phyloP scores from a whole-genome alignment of 176 grass and related monocot genomes.

The Aegilops speltoides region DNA sequence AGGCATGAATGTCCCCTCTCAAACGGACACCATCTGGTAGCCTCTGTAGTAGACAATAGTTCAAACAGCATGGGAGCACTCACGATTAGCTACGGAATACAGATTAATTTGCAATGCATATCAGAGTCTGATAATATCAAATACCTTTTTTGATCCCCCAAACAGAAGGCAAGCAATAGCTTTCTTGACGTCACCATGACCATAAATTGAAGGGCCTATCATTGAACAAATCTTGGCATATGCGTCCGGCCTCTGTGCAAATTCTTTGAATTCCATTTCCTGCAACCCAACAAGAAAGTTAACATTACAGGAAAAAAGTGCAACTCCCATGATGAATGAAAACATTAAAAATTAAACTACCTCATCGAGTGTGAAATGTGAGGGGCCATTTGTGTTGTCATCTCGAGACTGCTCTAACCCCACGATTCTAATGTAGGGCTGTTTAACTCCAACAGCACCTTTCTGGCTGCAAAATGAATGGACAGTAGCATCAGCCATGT shows the following conservation, averaged over 20 bases:
- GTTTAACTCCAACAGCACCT: slow-evolving; percentile 88
- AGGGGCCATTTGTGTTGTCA: slow-evolving; percentile 73
- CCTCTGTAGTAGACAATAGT: slow-evolving; percentile 49
- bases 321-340: not conserved
- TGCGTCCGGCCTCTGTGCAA: slow-evolving; percentile 91
- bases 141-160: slow-evolving; percentile 90
- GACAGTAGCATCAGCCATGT: not conserved
- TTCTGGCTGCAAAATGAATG: slow-evolving; percentile 63
- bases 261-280: slow-evolving; percentile 98
- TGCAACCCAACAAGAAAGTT: slow-evolving; percentile 11
- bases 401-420: slow-evolving; percentile 88
- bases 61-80: not conserved
- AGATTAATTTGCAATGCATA: not conserved
- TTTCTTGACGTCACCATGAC: slow-evolving; percentile 90
- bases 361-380: slow-evolving; percentile 88
- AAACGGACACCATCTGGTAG: slow-evolving; percentile 81
- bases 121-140: not conserved
- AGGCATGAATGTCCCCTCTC: slow-evolving; percentile 95
- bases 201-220: slow-evolving; percentile 94
- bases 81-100: not conserved
- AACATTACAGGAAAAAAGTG: not conserved
- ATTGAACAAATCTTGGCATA: slow-evolving; percentile 81
- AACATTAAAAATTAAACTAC: slow-evolving; percentile 20
- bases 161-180: slow-evolving; percentile 90
- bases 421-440: slow-evolving; percentile 96